phyloP scores from a whole-genome alignment of 441 rosid species.

The Euphorbia celastroides region DNA sequence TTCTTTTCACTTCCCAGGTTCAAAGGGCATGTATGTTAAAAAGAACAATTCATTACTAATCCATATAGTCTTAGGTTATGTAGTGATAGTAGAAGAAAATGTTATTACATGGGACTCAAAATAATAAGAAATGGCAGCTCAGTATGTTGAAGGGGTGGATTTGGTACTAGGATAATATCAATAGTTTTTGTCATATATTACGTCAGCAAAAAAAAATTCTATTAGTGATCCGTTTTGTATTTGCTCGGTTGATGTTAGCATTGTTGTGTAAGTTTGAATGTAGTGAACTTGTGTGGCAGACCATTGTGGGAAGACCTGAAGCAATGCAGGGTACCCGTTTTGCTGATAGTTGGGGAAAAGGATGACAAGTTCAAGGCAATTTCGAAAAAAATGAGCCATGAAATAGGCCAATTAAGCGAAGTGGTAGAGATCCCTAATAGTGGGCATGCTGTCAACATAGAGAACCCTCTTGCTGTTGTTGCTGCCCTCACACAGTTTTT shows the following conservation, averaged over 20 bases:
- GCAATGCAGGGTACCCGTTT: conserved; percentile 46
- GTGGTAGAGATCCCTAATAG: conserved; percentile 46
- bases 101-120: not conserved
- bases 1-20: not conserved
- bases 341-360: conserved; percentile 58
- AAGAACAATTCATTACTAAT: too few species aligned
- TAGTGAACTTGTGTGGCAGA: conserved; percentile 27
- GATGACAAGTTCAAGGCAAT: conserved; percentile 70
- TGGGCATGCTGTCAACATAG: conserved; percentile 87
- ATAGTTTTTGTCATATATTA: not conserved
- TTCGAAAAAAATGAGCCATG: conserved; percentile 40
- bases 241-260: not conserved
- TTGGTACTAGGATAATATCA: too few species aligned
- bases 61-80: too few species aligned
- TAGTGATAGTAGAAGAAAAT: not conserved
- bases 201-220: too few species aligned
- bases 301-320: conserved; percentile 84
- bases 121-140: not conserved
- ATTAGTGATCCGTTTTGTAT: too few species aligned
- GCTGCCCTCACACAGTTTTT: conserved; percentile 53
- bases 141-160: not conserved
- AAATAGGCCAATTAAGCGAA: conserved; percentile 26
- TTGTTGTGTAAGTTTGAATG: not conserved
- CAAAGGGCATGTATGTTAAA: not conserved
- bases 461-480: conserved; percentile 60